A percentile compares a stretch with the other conserved stretches of the same genome.
phyloP scores from a whole-genome alignment of 805 yeast genomes.

The Nakazawaea sp. region DNA sequence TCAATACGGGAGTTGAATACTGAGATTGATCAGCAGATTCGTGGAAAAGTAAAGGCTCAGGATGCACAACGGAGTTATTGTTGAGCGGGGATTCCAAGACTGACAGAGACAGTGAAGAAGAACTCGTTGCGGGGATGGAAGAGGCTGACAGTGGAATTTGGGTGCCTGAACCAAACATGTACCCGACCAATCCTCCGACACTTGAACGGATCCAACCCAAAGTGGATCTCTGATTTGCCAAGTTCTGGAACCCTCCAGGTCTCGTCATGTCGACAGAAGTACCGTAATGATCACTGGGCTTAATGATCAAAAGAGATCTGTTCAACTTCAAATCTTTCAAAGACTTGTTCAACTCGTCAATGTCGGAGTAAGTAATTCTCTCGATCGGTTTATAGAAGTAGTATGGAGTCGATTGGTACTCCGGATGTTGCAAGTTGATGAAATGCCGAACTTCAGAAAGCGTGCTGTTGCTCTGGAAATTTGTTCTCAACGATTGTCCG shows the following conservation, averaged over 20 bases:
- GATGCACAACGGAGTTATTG: not conserved
- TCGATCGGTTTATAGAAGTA: conserved; percentile 50
- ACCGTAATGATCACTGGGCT: conserved; percentile 35
- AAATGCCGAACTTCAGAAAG: conserved; percentile 55
- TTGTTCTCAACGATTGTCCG: conserved; percentile 50
- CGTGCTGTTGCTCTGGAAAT: conserved; percentile 38
- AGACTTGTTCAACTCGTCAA: conserved; percentile 48
- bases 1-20: conserved; percentile 5
- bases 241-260: conserved; percentile 4
- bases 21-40: conserved; percentile 3
- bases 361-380: conserved; percentile 52
- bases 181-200: conserved; percentile 8
- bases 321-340: conserved; percentile 50
- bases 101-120: not conserved
- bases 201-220: conserved; percentile 10
- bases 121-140: not conserved
- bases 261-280: conserved; percentile 3
- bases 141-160: not conserved
- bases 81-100: not conserved
- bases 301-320: conserved; percentile 67
- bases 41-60: not conserved
- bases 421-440: conserved; percentile 42
- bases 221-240: conserved; percentile 5
- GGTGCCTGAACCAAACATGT: conserved; percentile 1
- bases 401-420: conserved; percentile 41